A percentile compares a stretch with the other conserved stretches of the same genome.
phyloP scores from a whole-genome alignment of 2,329 filamentous ascomycete genomes.

The Neofusicoccum cordaticola region DNA sequence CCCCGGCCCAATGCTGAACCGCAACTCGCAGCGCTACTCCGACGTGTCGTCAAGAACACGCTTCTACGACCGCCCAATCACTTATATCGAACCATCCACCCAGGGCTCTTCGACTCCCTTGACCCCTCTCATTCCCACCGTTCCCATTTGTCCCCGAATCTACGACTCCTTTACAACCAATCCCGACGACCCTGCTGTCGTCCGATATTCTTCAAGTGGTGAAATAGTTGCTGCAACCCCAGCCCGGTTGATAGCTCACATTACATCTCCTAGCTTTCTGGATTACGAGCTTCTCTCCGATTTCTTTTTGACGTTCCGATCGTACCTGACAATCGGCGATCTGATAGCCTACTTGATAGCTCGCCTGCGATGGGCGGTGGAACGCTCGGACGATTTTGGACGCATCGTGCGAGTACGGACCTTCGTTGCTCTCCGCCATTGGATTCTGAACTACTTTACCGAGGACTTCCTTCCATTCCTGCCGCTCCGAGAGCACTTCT shows the following conservation, averaged over 20 bases:
- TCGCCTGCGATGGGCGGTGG: slow-evolving; percentile 81
- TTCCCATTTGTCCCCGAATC: slow-evolving; percentile 59
- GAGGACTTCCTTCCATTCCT: slow-evolving; percentile 86
- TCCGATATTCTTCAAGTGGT: slow-evolving; percentile 73
- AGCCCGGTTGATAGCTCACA: slow-evolving; percentile 87
- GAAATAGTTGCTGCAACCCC: slow-evolving; percentile 87
- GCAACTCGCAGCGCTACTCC: slow-evolving; percentile 32
- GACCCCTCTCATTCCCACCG: slow-evolving; percentile 36
- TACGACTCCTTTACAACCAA: slow-evolving; percentile 79
- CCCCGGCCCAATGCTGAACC: slow-evolving; percentile 33
- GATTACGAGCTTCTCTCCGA: slow-evolving; percentile 97
- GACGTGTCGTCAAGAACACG: slow-evolving; percentile 26
- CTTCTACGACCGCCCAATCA: slow-evolving; percentile 23
- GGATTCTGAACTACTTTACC: slow-evolving; percentile 96
- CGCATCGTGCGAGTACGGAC: slow-evolving; percentile 93
- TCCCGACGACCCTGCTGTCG: slow-evolving; percentile 77
- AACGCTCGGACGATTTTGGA: slow-evolving; percentile 75
- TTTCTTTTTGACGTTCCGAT: slow-evolving; percentile 93
- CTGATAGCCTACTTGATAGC: slow-evolving; percentile 82
- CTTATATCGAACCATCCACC: slow-evolving; percentile 35
- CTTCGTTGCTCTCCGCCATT: slow-evolving; percentile 92
- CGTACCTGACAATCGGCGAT: slow-evolving; percentile 74
- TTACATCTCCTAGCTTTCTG: slow-evolving; percentile 91
- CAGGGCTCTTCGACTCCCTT: slow-evolving; percentile 30
- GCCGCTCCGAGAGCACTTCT: slow-evolving; percentile 72